Base-by-base conservation (phyloP, 148 eudicot genomes). In the Fagopyrum esculentum region DNA sequence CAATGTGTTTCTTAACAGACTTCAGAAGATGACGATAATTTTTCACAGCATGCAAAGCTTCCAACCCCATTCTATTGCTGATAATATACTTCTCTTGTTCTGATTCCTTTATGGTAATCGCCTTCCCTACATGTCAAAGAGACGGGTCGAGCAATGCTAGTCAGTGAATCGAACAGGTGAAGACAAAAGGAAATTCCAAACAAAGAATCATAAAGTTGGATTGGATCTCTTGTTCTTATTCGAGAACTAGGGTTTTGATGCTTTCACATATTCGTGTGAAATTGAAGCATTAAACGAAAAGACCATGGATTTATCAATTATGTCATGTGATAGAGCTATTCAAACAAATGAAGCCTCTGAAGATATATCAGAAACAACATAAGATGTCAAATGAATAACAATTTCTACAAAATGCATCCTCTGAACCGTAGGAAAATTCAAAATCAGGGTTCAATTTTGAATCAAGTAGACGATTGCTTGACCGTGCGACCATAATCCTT, bases 1-100 rank as follows among this genome's bases (percentile, higher is more conserved):
- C 97, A 51, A 95, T 73, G 64, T 92, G 91, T 77, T 90, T 84
- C 90, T 82, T 90, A 75, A 95, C 87, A 8, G 94, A 82, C 80
- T 84, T 92, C 6, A 90, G 85, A 70, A 95, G 88, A 51, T 85
- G 75, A 69, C 96, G 89, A 71, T 86, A 95, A 70, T 84, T 82
- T 76, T 82, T 85, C 2, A 79, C 87, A 61, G 85, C 88, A 72
- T 75, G 82, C 64, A 87, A 73, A 9, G 83, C 86, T 89, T 90
- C 71, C 6, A 91, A 80, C 22, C 85, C 90, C 98, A 92, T 90
- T 59, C 15, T 63, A 40, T 13, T 13, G 6, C 46, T 2, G 17
- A 13, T 35, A 13, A 35, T 35, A 40, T 40, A 66, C 71, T 66
- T 61, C 47, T 35, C 47, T 43, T 40, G n/a, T 43, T 1, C 43